A percentile compares a stretch with the other conserved stretches of the same genome.
These are phyloP conservation scores for Colletotrichum tropicale DNA, from an alignment of 2,329 filamentous ascomycete genomes.

Conservation along the genomic window DNA sequence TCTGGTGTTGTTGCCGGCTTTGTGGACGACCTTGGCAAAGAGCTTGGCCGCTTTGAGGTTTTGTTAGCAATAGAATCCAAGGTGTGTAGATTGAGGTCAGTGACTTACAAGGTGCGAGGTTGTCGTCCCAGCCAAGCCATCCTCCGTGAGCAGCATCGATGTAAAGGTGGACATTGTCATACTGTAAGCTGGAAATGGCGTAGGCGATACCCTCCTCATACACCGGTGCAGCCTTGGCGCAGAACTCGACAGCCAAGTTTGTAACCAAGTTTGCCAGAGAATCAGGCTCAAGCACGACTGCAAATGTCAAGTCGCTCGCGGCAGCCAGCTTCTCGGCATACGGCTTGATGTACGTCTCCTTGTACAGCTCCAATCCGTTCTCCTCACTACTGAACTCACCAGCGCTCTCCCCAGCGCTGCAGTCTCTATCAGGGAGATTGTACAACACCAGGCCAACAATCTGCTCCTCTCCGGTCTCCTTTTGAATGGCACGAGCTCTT, in stretches of 20 bases:
- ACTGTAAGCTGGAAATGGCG: conserved; percentile 42
- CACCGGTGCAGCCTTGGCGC: conserved; percentile 37
- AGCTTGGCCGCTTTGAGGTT: conserved; percentile 37
- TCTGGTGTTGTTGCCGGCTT: conserved; percentile 32
- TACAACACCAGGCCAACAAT: conserved; percentile 49
- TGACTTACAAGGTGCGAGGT: conserved; percentile 38
- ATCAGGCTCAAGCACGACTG: conserved; percentile 49
- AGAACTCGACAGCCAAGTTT: conserved; percentile 39
- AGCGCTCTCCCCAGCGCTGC: conserved; percentile 44
- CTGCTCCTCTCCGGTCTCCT: conserved; percentile 37
- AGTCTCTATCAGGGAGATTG: conserved; percentile 50
- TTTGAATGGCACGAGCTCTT: conserved; percentile 38
- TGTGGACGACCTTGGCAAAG: conserved; percentile 41
- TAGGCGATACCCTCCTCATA: conserved; percentile 48
- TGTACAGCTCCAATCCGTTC: conserved; percentile 43
- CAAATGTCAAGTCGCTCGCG: conserved; percentile 43
- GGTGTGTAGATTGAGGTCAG: too few relatives aligned
- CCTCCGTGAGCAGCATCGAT: conserved; percentile 47
- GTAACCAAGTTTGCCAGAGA: conserved; percentile 47
- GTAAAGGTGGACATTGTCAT: conserved; percentile 41
- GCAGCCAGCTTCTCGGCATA: conserved; percentile 39
- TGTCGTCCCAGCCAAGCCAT: conserved; percentile 46
- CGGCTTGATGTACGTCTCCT: conserved; percentile 42
- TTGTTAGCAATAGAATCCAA: conserved; percentile 6
- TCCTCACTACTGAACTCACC: conserved; percentile 42